Base-by-base conservation (phyloP, 73 alveolate genomes). In the Blepharisma stoltei region DNA sequence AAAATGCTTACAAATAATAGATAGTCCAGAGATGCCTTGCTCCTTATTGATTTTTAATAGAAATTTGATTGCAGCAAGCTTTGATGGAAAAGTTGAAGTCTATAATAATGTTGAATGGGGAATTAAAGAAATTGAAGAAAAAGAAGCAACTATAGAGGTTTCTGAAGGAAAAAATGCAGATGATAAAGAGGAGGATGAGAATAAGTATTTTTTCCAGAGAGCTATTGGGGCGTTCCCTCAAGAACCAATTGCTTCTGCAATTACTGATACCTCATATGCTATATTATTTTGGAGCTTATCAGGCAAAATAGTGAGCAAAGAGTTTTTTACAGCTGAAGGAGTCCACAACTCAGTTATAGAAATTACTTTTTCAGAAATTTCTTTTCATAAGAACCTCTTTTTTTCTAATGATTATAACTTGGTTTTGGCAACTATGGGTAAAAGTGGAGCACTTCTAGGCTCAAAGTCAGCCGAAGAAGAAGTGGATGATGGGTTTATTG, bases 361-460 rank as follows among this genome's bases (percentile, higher is more conserved):
- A 54, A 82, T 86, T 32, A 89, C 81, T 4, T 86, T 86, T 70
- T 70, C 81, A 5, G 87, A 86, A 41, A 76, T 68, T 46, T 47
- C 52, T 9, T 65, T 82, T 69, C 89, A 86, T 45, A 67, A 75
- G 20, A 73, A 81, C 52, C 76, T 86, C 44, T 18, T 67, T 67
- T 66, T 86, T 18, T 77, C 70, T n/a, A 82, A 86, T 69, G 84
- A 81, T 20, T 71, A 69, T 23, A 69, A 60, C 18, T 46, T 82
- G 7, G 80, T 43, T 9, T 32, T 82, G 76, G 93, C 87, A 8
- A 23, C 78, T 0, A 38, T 86, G 52, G 50, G 75, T 48, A 54
- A 75, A 48, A 54, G 67, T 82, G 93, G 93, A 6, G 41, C 73
- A 23, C 54, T 82, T 1, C 25, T 86, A 18, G 93, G 89, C 18